Base-by-base conservation (phyloP, 352 stramenopile species). In the Pythium aristosporum region DNA sequence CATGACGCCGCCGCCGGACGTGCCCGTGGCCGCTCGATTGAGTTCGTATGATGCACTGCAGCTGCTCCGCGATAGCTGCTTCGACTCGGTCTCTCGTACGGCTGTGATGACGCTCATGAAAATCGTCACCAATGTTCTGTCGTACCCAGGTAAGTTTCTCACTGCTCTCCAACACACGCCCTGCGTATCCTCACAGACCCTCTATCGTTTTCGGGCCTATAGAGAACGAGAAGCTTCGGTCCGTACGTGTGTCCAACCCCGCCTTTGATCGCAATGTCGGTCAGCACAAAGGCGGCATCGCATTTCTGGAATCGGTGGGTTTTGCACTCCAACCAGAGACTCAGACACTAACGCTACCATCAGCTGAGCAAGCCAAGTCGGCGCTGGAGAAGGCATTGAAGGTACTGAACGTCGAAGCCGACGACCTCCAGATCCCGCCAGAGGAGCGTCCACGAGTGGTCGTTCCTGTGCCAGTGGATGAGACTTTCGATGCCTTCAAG, bases 111-210 rank as follows among this genome's bases (percentile, higher is more conserved):
- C 84, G 20, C 62, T 96, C 36, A 87, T 94, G 80, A 95, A 92
- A 70, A 93, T 96, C 57, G 67, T 95, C 49, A 81, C 83, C 12
- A 96, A 95, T 57, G 72, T 96, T 23, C 66, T 96, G 21, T 95
- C 86, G 10, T 71, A 91, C 52, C 82, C 78, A 76, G 85, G 87
- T 94, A 73, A 18, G 53, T 41, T 16, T 30, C n/a, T 23, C 15
- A 16, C 28, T 20, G 28, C n/a, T 20, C 48, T 39, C 42, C 36
- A 46, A 44, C 11, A 42, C 37, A 12, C 11, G 15, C 6, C 15
- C 10, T 12, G 10, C 37, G 6, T 11, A 11, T 16, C 6, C 37
- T 42, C 2, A 42, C 25, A 30, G 25, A 46, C 11, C 34, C 34
- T 39, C 34, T 39, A 39, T 13, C 11, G 34, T 39, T 10, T 46